Percentiles rank a stretch among this genome's conserved stretches.
These are phyloP conservation scores for Moesziomyces sp. DNA, from an alignment of 1,284 basidiomycete species.

Conservation along the genomic window DNA sequence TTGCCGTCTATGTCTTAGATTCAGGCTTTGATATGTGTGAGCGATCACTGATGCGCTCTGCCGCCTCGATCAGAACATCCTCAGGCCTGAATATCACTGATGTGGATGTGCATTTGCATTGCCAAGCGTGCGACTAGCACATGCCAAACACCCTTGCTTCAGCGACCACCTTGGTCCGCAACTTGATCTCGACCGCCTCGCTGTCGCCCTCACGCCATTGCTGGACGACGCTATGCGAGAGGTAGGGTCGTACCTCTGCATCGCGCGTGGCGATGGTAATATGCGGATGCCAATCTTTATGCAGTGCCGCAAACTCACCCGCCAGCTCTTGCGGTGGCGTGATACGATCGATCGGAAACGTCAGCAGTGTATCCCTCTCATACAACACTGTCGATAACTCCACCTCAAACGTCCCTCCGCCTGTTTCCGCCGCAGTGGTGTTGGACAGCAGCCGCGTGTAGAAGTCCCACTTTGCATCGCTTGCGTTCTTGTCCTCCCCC, in stretches of 20 bases:
- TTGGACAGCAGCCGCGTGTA: conserved; percentile 14
- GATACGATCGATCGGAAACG: conserved; percentile 12
- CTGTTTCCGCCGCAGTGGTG: background rate
- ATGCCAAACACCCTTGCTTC: conserved; percentile 26
- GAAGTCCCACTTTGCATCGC: conserved; percentile 18
- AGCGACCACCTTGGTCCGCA: background rate
- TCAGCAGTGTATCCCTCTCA: conserved; percentile 4
- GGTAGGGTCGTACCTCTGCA: conserved; percentile 75
- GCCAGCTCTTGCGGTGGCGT: background rate
- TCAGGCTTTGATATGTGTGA: too few species aligned
- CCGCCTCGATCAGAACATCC: too few species aligned
- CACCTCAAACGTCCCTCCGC: conserved; percentile 3
- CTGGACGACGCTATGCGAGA: conserved; percentile 76
- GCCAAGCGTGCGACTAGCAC: conserved; percentile 1
- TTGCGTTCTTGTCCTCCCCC: too few species aligned
- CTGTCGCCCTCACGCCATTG: background rate
- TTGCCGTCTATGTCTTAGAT: too few species aligned
- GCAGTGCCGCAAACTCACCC: conserved; percentile 22
- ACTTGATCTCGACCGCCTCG: background rate
- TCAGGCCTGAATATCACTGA: too few species aligned
- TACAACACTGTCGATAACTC: conserved; percentile 14
- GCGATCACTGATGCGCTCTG: too few species aligned
- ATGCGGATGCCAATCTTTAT: conserved; percentile 73
- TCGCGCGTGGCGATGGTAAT: conserved; percentile 85
- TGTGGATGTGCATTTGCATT: too few species aligned